Base-by-base conservation (phyloP, 2,329 filamentous ascomycete species). In the Penicillium brevicompactum region DNA sequence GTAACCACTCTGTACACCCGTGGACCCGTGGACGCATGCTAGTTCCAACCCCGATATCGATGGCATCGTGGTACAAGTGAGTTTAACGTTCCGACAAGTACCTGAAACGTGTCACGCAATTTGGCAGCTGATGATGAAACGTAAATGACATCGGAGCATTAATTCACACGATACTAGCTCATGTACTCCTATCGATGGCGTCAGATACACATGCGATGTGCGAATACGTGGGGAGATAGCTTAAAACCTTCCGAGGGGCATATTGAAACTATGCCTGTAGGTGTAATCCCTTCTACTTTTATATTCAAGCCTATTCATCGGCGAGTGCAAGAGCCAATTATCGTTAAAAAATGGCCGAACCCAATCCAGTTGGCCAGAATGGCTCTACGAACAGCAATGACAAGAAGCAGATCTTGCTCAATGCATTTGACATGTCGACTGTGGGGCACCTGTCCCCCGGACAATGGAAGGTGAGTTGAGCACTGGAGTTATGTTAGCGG, bases 401-500 rank as follows among this genome's bases (percentile, higher is more conserved):
- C 30, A 82, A 79, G 66, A 84, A 82, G 61, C 77, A 82, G 24
- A 86, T 87, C 13, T 66, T 87, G 5, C 74, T 87, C 45, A 87
- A 87, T 73, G 85, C 84, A 2, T 87, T 87, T 60, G 85, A 87
- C 56, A 87, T 87, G 84, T 84, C 79, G 2, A 87, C 84, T 0
- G 78, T 87, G 5, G 85, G 85, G 2, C 86, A 88, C 66, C 67
- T 88, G 32, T 85, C 83, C 0, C 84, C 85, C 1, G 86, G 86
- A 0, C 85, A 88, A 72, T 88, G 86, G 86, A 87, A 86, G 74
- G 83, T 83, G 47, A 56, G 70, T 56, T 24, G 30, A 10, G 21
- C 61, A 2, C n/a, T 5, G 13, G 54, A 46, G 16, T 43, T 6
- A 34, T 41, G 10, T 4, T 18, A 40, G 14, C 46, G 31, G 14